phyloP scores from a whole-genome alignment of 768 basidiomycete species.

The Suillus ampliporus region DNA sequence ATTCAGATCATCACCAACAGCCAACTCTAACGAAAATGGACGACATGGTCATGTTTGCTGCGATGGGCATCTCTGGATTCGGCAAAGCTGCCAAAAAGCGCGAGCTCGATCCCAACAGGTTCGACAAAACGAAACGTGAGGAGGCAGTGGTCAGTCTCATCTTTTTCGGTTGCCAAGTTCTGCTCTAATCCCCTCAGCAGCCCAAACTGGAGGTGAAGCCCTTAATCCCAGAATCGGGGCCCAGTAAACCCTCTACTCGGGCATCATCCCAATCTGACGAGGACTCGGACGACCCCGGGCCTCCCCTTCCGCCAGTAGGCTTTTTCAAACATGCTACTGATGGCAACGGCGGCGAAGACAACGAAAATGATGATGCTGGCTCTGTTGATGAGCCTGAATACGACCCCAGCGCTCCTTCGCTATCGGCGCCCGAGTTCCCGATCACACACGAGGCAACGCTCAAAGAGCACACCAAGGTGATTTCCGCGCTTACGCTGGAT shows the following conservation, averaged over 20 bases:
- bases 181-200: conserved; percentile 18
- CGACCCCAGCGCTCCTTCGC: conserved; percentile 51
- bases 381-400: conserved; percentile 57
- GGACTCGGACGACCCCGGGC: conserved; percentile 26
- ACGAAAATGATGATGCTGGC: conserved; percentile 23
- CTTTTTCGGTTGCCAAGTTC: conserved; percentile 10
- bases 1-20: conserved; percentile 1
- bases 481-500: conserved; percentile 91
- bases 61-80: conserved; percentile 86
- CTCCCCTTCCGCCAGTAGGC: conserved; percentile 8
- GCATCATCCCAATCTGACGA: conserved; percentile 29
- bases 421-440: conserved; percentile 66
- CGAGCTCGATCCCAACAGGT: conserved; percentile 74
- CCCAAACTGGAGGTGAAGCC: conserved; percentile 3
- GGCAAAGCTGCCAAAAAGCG: conserved; percentile 75
- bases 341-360: conserved; percentile 31
- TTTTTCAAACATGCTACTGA: conserved; percentile 22
- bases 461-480: conserved; percentile 96
- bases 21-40: conserved; percentile 42
- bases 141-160: conserved; percentile 38
- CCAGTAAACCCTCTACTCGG: conserved; percentile 18
- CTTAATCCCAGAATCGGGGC: conserved; percentile 20
- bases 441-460: conserved; percentile 89
- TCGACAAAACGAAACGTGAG: conserved; percentile 75
- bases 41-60: conserved; percentile 74